Conservation (phyloP, 345 rosid species). For the Citrus glauca region DNA sequence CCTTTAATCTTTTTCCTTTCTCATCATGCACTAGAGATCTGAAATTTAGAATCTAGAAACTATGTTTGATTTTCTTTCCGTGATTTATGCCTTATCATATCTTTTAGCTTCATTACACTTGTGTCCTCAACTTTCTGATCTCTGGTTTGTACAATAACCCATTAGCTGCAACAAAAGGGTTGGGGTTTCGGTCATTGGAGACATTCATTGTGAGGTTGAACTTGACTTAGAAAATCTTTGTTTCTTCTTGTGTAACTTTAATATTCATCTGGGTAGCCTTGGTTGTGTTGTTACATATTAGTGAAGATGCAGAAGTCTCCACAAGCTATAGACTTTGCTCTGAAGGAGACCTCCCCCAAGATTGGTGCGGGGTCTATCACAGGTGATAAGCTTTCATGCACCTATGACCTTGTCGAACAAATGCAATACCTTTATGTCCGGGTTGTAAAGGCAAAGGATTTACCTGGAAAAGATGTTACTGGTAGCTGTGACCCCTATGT, state of each 20-base stretch:
- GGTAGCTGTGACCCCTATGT: conserved; percentile 92
- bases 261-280: neutral
- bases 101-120: conserved; percentile 5
- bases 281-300: conserved; percentile 2
- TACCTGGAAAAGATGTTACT: conserved; percentile 74
- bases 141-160: conserved; percentile 2
- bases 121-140: neutral
- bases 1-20: conserved; percentile 5
- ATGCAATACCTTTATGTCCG: conserved; percentile 95
- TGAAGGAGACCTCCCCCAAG: conserved; percentile 93
- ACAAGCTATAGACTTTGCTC: conserved; percentile 59
- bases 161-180: neutral
- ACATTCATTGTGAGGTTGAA: neutral
- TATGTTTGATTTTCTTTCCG: neutral
- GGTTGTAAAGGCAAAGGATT: conserved; percentile 85
- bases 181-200: neutral
- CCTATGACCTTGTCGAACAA: conserved; percentile 97
- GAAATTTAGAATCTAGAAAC: neutral
- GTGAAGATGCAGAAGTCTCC: conserved; percentile 81
- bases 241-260: neutral
- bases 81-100: neutral
- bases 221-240: conserved; percentile 5
- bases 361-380: conserved; percentile 72
- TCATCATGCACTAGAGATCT: conserved; percentile 9
- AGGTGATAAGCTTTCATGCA: conserved; percentile 75